Conservation (phyloP, 345 rosid genomes). For the Moringa oleifera region DNA sequence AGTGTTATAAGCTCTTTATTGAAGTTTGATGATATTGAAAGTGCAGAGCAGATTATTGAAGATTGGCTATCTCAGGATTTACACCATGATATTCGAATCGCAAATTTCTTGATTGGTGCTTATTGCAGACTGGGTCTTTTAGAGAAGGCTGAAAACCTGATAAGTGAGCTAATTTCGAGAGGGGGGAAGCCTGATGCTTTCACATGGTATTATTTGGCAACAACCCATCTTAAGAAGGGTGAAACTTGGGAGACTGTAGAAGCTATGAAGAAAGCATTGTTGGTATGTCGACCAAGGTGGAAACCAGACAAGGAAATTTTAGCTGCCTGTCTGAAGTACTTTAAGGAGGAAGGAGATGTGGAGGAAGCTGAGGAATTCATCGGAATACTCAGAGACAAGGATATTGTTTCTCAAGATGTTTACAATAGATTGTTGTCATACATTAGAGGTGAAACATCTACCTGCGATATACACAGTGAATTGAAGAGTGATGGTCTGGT, state of each 20-base stretch:
- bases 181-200: conserved; percentile 19
- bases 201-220: conserved; percentile 29
- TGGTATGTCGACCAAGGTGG: conserved; percentile 12
- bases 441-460: too few species aligned
- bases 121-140: conserved; percentile 26
- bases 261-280: conserved; percentile 27
- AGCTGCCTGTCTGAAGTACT: conserved; percentile 23
- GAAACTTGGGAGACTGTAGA: conserved; percentile 21
- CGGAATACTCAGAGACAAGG: conserved; percentile 13
- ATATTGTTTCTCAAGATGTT: conserved; percentile 16
- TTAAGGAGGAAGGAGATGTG: conserved; percentile 16
- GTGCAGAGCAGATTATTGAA: conserved; percentile 32
- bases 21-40: conserved; percentile 39
- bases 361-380: conserved; percentile 23
- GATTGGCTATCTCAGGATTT: conserved; percentile 31
- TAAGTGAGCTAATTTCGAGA: conserved; percentile 10
- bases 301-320: conserved; percentile 14
- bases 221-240: conserved; percentile 17
- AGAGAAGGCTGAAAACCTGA: conserved; percentile 26
- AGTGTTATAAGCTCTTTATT: conserved; percentile 18
- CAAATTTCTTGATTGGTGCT: conserved; percentile 25
- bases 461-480: background rate
- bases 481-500: background rate
- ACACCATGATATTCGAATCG: conserved; percentile 13
- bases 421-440: conserved; percentile 18